phyloP scores from a whole-genome alignment of 495 filamentous ascomycete genomes.

The Penicillium canescens region DNA sequence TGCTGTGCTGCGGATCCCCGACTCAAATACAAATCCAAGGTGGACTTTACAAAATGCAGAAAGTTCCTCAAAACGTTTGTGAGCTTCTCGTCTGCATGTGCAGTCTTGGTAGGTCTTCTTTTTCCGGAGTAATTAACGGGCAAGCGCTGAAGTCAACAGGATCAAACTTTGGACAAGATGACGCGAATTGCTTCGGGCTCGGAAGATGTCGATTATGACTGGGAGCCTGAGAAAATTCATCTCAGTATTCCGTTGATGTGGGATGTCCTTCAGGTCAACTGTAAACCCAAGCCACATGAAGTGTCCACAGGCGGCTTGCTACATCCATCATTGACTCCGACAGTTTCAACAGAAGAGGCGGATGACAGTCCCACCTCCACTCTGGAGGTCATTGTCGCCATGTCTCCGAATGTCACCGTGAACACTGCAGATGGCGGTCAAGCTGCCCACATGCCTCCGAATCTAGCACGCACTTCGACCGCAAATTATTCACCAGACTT shows the following conservation, averaged over 20 bases:
- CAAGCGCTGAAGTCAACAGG: slow-evolving; percentile 20
- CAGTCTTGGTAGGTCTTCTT: slow-evolving; percentile 29
- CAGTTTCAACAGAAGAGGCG: slow-evolving; percentile 22
- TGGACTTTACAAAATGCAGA: slow-evolving; percentile 46
- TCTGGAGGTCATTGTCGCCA: slow-evolving; percentile 46
- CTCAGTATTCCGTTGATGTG: slow-evolving; percentile 54
- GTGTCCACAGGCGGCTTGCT: slow-evolving; percentile 31
- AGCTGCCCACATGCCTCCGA: slow-evolving; percentile 38
- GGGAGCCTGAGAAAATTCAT: slow-evolving; percentile 47
- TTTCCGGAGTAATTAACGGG: not conserved
- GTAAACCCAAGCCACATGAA: slow-evolving; percentile 23
- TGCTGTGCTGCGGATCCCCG: slow-evolving; percentile 44
- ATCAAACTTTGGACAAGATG: slow-evolving; percentile 42
- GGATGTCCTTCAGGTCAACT: slow-evolving; percentile 46
- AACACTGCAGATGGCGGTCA: slow-evolving; percentile 46
- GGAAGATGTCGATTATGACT: slow-evolving; percentile 42
- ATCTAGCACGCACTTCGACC: slow-evolving; percentile 22
- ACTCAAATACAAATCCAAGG: slow-evolving; percentile 46
- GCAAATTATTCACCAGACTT: slow-evolving; percentile 24
- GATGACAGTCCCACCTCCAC: slow-evolving; percentile 31
- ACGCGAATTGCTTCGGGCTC: slow-evolving; percentile 45
- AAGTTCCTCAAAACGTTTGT: slow-evolving; percentile 43
- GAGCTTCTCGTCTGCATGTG: slow-evolving; percentile 40
- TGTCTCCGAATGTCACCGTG: slow-evolving; percentile 44
- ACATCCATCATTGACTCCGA: slow-evolving; percentile 33